Base-by-base conservation (phyloP, 1,284 basidiomycete species). In the Waitea zeae region DNA sequence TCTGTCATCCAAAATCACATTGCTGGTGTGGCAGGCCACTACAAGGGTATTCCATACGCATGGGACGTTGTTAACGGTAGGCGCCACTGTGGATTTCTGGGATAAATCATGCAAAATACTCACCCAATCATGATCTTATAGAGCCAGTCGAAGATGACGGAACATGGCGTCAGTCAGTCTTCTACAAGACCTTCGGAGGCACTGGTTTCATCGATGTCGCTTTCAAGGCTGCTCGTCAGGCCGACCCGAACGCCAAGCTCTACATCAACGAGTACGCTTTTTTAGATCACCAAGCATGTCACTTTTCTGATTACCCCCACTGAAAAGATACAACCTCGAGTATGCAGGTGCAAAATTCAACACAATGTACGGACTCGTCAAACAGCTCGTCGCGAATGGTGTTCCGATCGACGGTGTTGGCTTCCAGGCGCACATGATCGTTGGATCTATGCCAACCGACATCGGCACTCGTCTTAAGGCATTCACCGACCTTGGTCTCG, bases 111-210 rank as follows among this genome's bases (percentile, higher is more conserved):
- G n/a, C n/a, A n/a, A n/a, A n/a, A n/a, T n/a, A n/a, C n/a, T n/a
- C n/a, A n/a, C n/a, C n/a, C n/a, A n/a, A n/a, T n/a, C n/a, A n/a
- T n/a, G n/a, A n/a, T n/a, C 48, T 59, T 14, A 60, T 60, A 30
- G 54, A 74, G 43, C 61, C 67, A 2, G 62, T 73, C 50, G 70
- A 70, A 42, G 70, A 73, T 15, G 63, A 72, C 42, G 70, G 70
- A 5, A 67, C 63, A 3, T 64, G 57, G 48, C 56, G 66, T 30
- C 35, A 41, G 13, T 53, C 55, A 33, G 57, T 67, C n/a, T 69
- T 65, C 52, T 61, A 55, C 49, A 56, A 58, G 41, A 60, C 58
- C 3, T 56, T 64, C 7, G n/a, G n/a, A n/a, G 61, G 61, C 7
- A 48, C 51, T 3, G 42, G 45, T 17, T 69, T 60, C 46, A 55